These are phyloP conservation scores for Penicillium fuscoglaucum DNA, from an alignment of 2,329 filamentous ascomycete species.

Conservation along the genomic window DNA sequence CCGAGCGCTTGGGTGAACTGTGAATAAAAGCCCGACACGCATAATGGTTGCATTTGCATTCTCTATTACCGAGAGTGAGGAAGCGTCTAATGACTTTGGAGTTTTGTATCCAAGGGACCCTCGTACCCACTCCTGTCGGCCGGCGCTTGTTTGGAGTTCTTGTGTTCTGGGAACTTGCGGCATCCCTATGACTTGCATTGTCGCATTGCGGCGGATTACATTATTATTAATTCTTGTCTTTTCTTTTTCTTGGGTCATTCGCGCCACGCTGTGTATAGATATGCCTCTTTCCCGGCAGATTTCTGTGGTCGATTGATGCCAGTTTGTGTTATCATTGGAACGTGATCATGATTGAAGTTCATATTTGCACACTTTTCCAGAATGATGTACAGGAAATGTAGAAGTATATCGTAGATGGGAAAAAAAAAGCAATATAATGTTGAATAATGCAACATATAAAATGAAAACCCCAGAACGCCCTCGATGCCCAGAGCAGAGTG, in stretches of 20 bases:
- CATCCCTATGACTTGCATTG: constrained; percentile 13
- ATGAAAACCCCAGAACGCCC: constrained; percentile 28
- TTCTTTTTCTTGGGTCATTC: constrained; percentile 1
- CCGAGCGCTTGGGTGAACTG: constrained; percentile 34
- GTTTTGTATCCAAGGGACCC: constrained; percentile 3
- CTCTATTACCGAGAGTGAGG: neutral
- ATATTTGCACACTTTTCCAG: constrained; percentile 7
- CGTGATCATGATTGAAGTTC: constrained; percentile 9
- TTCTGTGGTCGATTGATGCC: constrained; percentile 17
- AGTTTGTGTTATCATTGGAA: constrained; percentile 11
- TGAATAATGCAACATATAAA: constrained; percentile 3
- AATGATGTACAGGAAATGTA: constrained; percentile 13
- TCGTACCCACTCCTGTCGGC: constrained; percentile 17
- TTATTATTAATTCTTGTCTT: constrained; percentile 13
- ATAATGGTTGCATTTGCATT: constrained; percentile 8
- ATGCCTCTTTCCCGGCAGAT: neutral
- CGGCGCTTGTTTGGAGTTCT: constrained; percentile 32
- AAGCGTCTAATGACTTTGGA: neutral
- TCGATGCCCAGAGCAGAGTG: constrained; percentile 36
- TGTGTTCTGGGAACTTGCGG: constrained; percentile 13
- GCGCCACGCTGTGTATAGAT: neutral
- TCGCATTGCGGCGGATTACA: constrained; percentile 7
- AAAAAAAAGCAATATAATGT: constrained; percentile 7
- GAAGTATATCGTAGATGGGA: constrained; percentile 6
- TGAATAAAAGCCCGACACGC: constrained; percentile 19